phyloP scores from a whole-genome alignment of 208 protist species.

The Crithidia sp. region DNA sequence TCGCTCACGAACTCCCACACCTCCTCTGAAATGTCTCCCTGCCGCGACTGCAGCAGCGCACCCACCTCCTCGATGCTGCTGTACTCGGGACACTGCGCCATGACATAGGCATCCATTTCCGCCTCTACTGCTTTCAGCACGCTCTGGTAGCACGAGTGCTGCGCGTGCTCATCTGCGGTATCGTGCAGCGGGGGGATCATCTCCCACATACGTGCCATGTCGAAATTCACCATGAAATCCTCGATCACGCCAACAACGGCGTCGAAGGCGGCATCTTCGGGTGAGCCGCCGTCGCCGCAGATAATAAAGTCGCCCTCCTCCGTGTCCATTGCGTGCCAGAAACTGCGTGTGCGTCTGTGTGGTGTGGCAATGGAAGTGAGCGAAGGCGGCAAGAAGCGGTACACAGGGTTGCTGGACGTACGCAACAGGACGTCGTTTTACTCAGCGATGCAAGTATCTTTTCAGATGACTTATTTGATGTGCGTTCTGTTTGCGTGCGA shows the following conservation, averaged over 20 bases:
- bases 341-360: background rate
- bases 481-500: too few relatives aligned
- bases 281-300: slow-evolving; percentile 51
- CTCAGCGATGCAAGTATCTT: too few relatives aligned
- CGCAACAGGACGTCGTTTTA: too few relatives aligned
- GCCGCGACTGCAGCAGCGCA: slow-evolving; percentile 53
- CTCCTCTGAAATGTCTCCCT: slow-evolving; percentile 77
- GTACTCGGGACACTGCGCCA: slow-evolving; percentile 35
- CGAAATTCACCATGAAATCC: slow-evolving; percentile 86
- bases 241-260: slow-evolving; percentile 79
- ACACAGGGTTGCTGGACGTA: too few relatives aligned
- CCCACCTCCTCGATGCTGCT: slow-evolving; percentile 34
- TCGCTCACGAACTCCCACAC: slow-evolving; percentile 85
- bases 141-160: slow-evolving; percentile 57
- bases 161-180: slow-evolving; percentile 62
- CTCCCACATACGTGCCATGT: slow-evolving; percentile 43
- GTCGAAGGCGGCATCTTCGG: slow-evolving; percentile 77
- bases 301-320: slow-evolving; percentile 83
- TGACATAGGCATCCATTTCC: slow-evolving; percentile 66
- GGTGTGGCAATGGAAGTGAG: slow-evolving; percentile 3
- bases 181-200: slow-evolving; percentile 49
- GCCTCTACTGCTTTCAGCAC: slow-evolving; percentile 58
- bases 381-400: too few relatives aligned
- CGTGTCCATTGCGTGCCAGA: slow-evolving; percentile 53
- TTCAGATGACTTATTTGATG: too few relatives aligned